A percentile compares a stretch with the other conserved stretches of the same genome.
These are phyloP conservation scores for Parasitella parasitica DNA, from an alignment of 371 early-diverging fungal species.

Conservation along the genomic window DNA sequence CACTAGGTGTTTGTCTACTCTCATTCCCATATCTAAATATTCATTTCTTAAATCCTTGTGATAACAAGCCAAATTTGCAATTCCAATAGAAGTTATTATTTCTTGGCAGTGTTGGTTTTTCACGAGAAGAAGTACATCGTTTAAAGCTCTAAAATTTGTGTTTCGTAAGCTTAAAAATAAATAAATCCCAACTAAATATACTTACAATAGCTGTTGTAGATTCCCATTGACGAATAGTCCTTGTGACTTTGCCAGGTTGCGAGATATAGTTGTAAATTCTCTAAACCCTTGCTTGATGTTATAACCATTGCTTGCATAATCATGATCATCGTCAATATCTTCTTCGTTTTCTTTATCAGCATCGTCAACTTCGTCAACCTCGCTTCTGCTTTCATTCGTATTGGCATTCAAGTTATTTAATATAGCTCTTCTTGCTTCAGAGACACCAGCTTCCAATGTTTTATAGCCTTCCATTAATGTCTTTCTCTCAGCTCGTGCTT, in stretches of 20 bases:
- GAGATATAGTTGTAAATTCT: not conserved
- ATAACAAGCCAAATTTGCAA: no score
- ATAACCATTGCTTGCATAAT: constrained; percentile 11
- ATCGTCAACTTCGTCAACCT: not conserved
- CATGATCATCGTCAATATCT: not conserved
- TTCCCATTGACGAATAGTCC: constrained; percentile 10
- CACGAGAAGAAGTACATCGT: no score
- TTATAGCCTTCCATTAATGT: constrained; percentile 1
- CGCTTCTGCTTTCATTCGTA: not conserved
- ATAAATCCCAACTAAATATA: constrained; percentile 4
- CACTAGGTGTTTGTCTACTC: no score
- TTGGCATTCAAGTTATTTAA: not conserved
- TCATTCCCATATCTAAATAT: no score
- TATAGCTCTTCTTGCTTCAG: constrained; percentile 3
- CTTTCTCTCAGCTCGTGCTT: constrained; percentile 9
- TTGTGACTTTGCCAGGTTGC: not conserved
- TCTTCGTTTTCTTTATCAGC: not conserved
- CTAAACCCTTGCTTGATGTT: constrained; percentile 11
- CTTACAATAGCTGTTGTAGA: constrained; percentile 10
- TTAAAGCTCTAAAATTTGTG: no score
- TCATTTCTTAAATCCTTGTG: no score
- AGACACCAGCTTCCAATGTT: constrained; percentile 7
- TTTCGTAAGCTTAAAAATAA: no score
- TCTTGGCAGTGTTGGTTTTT: no score
- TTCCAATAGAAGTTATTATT: no score